Evolutionary conservation across 805 yeast species (phyloP).

Genomic region (Clavispora carvajalis): DNA sequence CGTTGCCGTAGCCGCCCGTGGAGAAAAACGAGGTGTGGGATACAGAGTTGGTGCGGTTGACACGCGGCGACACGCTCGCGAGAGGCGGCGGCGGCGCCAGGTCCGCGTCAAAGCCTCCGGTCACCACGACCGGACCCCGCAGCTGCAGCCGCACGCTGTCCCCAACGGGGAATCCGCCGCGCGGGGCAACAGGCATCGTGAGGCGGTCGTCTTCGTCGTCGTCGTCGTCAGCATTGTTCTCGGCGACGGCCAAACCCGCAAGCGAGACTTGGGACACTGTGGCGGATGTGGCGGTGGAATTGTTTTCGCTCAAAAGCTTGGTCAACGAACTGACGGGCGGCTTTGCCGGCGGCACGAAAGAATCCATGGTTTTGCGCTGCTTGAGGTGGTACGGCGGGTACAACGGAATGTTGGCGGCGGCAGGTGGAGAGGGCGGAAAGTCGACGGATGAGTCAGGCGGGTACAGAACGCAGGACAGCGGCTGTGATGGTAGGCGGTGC

Average conservation of each 20-base stretch:
- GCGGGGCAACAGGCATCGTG: background rate
- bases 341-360: conserved; percentile 6
- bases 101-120: conserved; percentile 14
- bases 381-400: conserved; percentile 16
- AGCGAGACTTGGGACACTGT: conserved; percentile 1
- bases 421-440: background rate
- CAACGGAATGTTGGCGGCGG: conserved; percentile 11
- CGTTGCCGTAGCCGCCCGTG: conserved; percentile 29
- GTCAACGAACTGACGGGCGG: conserved; percentile 34
- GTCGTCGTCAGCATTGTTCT: conserved; percentile 8
- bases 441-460: conserved; percentile 1
- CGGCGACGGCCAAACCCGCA: conserved; percentile 6
- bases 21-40: conserved; percentile 36
- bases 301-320: conserved; percentile 32
- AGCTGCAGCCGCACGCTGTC: background rate
- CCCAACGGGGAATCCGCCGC: conserved; percentile 1
- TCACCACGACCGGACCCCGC: conserved; percentile 14
- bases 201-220: conserved; percentile 1
- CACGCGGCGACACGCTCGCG: conserved; percentile 34
- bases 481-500: too few relatives aligned
- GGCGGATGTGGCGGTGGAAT: conserved; percentile 7
- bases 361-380: conserved; percentile 7
- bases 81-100: conserved; percentile 15
- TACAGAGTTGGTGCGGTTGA: conserved; percentile 34
- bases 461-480: too few relatives aligned